Percentiles rank a stretch among this genome's conserved stretches.
Conservation (phyloP, 2,329 filamentous ascomycete genomes). For the Aspergillus alliaceus region DNA sequence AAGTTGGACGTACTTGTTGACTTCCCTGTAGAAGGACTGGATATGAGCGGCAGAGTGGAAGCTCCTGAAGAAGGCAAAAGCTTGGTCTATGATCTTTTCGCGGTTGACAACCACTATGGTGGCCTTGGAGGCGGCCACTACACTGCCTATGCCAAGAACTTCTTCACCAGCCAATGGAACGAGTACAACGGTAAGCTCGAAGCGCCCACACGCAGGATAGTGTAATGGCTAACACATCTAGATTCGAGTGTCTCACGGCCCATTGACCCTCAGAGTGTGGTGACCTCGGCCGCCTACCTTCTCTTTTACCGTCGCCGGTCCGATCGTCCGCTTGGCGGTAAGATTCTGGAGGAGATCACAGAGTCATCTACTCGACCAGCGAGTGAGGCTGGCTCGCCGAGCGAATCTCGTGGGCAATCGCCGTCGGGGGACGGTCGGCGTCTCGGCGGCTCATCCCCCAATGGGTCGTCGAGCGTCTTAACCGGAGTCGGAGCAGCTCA, state of each 20-base stretch:
- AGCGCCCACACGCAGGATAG: not conserved
- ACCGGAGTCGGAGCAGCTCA: slow-evolving; percentile 73
- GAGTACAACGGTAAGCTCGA: slow-evolving; percentile 80
- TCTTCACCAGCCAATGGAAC: slow-evolving; percentile 86
- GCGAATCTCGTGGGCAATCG: slow-evolving; percentile 46
- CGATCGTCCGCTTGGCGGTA: slow-evolving; percentile 72
- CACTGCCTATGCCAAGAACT: slow-evolving; percentile 91
- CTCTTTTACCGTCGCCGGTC: slow-evolving; percentile 93
- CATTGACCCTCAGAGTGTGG: slow-evolving; percentile 60
- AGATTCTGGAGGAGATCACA: slow-evolving; percentile 69
- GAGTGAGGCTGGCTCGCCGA: slow-evolving; percentile 48
- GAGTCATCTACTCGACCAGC: slow-evolving; percentile 58
- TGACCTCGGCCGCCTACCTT: slow-evolving; percentile 81
- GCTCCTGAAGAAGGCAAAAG: slow-evolving; percentile 77
- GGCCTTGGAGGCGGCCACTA: slow-evolving; percentile 94
- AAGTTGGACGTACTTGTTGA: slow-evolving; percentile 91
- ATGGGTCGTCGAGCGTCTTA: slow-evolving; percentile 89
- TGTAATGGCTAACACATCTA: slow-evolving; percentile 50
- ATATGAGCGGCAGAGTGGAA: slow-evolving; percentile 77
- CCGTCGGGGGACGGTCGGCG: slow-evolving; percentile 79
- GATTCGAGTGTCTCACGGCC: slow-evolving; percentile 71
- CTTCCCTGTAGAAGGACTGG: slow-evolving; percentile 84
- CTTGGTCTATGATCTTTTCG: slow-evolving; percentile 88
- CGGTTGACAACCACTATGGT: slow-evolving; percentile 93
- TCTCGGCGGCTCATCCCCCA: slow-evolving; percentile 83